A percentile compares a stretch with the other conserved stretches of the same genome.
Evolutionary conservation across 2,329 filamentous ascomycete genomes (phyloP).

Genomic region (Teratosphaeria zuluensis): DNA sequence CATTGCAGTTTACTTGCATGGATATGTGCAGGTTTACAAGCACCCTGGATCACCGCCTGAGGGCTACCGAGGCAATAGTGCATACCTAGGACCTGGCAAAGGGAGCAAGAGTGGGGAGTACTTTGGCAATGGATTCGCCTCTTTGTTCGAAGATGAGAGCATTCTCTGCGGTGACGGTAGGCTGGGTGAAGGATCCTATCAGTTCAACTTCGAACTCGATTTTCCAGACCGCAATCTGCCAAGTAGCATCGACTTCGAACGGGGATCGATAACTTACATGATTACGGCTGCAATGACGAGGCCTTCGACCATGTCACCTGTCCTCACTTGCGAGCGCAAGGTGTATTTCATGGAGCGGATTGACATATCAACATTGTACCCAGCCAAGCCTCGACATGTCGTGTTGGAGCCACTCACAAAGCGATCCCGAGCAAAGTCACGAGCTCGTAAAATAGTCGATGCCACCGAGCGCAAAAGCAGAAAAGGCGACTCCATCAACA

Average conservation of each 20-base stretch:
- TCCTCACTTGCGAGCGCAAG: conserved; percentile 68
- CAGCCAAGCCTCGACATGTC: conserved; percentile 71
- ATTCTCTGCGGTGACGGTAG: conserved; percentile 70
- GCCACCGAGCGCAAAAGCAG: conserved; percentile 16
- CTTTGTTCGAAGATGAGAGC: conserved; percentile 72
- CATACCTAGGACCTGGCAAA: conserved; percentile 44
- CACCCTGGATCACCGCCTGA: conserved; percentile 54
- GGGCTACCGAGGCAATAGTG: conserved; percentile 37
- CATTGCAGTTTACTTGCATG: conserved; percentile 66
- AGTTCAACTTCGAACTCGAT: conserved; percentile 67
- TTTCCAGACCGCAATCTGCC: conserved; percentile 62
- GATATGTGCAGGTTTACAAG: conserved; percentile 71
- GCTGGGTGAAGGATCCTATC: conserved; percentile 63
- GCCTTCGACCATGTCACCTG: conserved; percentile 75
- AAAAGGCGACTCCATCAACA: conserved; percentile 12
- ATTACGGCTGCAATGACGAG: conserved; percentile 82
- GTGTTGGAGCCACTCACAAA: conserved; percentile 77
- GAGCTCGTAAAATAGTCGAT: conserved; percentile 24
- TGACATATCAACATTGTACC: conserved; percentile 66
- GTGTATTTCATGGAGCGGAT: conserved; percentile 72
- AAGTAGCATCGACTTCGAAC: conserved; percentile 96
- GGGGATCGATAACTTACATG: conserved; percentile 85
- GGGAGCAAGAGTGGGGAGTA: conserved; percentile 47
- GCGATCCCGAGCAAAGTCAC: conserved; percentile 44
- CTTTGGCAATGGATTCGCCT: conserved; percentile 68